phyloP scores from a whole-genome alignment of 1,284 basidiomycete genomes.

The Ceratobasidium sp. region DNA sequence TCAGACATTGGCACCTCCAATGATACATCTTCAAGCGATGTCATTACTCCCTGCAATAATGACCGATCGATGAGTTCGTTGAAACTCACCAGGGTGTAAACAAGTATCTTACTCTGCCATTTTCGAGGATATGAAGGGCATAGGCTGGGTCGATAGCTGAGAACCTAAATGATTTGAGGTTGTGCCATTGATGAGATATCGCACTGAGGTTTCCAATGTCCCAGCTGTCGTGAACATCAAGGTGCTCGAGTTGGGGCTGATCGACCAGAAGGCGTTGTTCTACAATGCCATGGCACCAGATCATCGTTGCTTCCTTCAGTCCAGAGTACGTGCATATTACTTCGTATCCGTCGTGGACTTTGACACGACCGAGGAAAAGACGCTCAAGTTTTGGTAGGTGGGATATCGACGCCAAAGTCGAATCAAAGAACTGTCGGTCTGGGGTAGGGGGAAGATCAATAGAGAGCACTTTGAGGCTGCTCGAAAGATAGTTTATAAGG shows the following conservation, averaged over 20 bases:
- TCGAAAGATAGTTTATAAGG: conserved; percentile 5
- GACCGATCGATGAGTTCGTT: conserved; percentile 8
- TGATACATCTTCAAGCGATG: conserved; percentile 42
- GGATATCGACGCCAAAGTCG: conserved; percentile 19
- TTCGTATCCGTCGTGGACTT: conserved; percentile 40
- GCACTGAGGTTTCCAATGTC: conserved; percentile 41
- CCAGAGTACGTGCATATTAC: conserved; percentile 8
- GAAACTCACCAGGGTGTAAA: conserved; percentile 39
- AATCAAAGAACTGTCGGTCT: conserved; percentile 28
- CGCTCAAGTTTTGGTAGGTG: conserved; percentile 28
- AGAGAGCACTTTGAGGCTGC: conserved; percentile 26
- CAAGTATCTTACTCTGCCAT: conserved; percentile 41
- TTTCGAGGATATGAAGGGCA: conserved; percentile 32
- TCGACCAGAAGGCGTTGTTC: conserved; percentile 26
- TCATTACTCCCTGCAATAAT: conserved; percentile 43
- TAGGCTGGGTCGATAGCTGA: conserved; percentile 36
- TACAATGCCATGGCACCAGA: conserved; percentile 42
- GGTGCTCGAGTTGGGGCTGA: conserved; percentile 25
- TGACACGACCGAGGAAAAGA: conserved; percentile 42
- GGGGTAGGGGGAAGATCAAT: conserved; percentile 41
- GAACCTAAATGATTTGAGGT: conserved; percentile 42
- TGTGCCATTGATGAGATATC: conserved; percentile 38
- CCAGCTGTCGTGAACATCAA: conserved; percentile 44
- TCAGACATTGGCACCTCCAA: conserved; percentile 41
- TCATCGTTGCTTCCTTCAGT: conserved; percentile 35